Evolutionary conservation across 1,284 basidiomycete genomes (phyloP).

Genomic region (Ceratobasidium papillatum): DNA sequence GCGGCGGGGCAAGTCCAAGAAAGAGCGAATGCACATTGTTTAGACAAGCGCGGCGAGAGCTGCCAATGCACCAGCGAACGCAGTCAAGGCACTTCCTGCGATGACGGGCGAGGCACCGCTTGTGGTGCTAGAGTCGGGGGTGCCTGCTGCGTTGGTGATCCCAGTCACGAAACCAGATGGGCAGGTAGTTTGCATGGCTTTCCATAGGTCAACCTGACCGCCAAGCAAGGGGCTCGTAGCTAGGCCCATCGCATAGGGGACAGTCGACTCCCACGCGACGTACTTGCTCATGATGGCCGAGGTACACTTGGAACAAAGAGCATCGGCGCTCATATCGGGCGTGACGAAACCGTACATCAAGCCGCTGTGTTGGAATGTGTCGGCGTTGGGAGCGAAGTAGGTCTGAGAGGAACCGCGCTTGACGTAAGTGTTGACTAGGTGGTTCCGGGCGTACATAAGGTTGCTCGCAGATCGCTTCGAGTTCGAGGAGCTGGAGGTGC

Average conservation of each 20-base stretch:
- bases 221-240: constrained; percentile 68
- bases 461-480: constrained; percentile 44
- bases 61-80: constrained; percentile 30
- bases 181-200: constrained; percentile 61
- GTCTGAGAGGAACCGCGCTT: constrained; percentile 14
- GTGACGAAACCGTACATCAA: constrained; percentile 82
- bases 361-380: constrained; percentile 69
- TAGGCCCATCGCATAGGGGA: constrained; percentile 79
- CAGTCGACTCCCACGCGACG: constrained; percentile 74
- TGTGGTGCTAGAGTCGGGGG: not conserved
- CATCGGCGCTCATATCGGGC: constrained; percentile 57
- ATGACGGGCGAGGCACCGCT: constrained; percentile 14
- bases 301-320: constrained; percentile 84
- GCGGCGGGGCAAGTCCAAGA: constrained; percentile 6
- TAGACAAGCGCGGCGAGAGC: constrained; percentile 28
- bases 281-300: constrained; percentile 76
- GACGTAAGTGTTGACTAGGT: constrained; percentile 40
- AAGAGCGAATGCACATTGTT: not conserved
- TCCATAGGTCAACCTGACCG: constrained; percentile 73
- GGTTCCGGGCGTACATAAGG: constrained; percentile 44
- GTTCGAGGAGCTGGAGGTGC: constrained; percentile 51
- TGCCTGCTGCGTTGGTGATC: constrained; percentile 45
- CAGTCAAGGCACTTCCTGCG: not conserved
- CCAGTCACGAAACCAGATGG: constrained; percentile 52
- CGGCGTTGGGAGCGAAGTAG: constrained; percentile 66